Percentiles rank a stretch among this genome's conserved stretches.
These are phyloP conservation scores for Phyllosticta citriasiana DNA, from an alignment of 2,329 filamentous ascomycete species.

Conservation along the genomic window DNA sequence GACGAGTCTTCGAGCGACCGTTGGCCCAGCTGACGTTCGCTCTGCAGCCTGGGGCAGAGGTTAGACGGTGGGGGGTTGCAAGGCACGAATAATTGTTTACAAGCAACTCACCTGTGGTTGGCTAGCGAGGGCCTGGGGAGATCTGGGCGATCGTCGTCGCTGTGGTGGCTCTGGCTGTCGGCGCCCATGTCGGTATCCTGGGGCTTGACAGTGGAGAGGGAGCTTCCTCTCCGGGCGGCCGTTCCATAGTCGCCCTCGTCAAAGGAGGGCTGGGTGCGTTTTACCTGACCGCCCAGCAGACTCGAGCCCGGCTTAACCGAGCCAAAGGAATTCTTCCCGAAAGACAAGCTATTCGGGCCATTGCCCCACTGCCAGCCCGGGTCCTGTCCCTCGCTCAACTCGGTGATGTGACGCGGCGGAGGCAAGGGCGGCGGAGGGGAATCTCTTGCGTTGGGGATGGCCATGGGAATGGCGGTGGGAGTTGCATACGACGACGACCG, in stretches of 20 bases:
- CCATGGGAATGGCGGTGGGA: slow-evolving; percentile 45
- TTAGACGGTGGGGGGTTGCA: background rate
- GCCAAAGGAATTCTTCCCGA: slow-evolving; percentile 34
- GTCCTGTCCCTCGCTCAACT: slow-evolving; percentile 48
- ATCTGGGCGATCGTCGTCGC: slow-evolving; percentile 27
- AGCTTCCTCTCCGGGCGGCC: slow-evolving; percentile 29
- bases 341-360: slow-evolving; percentile 37
- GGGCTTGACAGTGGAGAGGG: slow-evolving; percentile 27
- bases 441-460: slow-evolving; percentile 50
- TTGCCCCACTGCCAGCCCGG: slow-evolving; percentile 56
- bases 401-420: slow-evolving; percentile 49
- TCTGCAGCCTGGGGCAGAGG: slow-evolving; percentile 40
- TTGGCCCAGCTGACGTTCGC: slow-evolving; percentile 49
- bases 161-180: slow-evolving; percentile 22
- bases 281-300: slow-evolving; percentile 27
- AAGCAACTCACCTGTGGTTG: slow-evolving; percentile 31
- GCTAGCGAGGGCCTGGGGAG: slow-evolving; percentile 26
- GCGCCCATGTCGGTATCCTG: slow-evolving; percentile 27
- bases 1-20: slow-evolving; percentile 48
- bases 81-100: background rate
- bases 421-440: slow-evolving; percentile 53
- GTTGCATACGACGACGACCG: slow-evolving; percentile 26
- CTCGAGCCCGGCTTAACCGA: slow-evolving; percentile 39
- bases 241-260: slow-evolving; percentile 18
- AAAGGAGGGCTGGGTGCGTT: slow-evolving; percentile 12